Evolutionary conservation across 495 filamentous ascomycete genomes (phyloP), one percentile per base, ranked within the genome.

Genomic region (Hyaloscypha hepaticicola): DNA sequence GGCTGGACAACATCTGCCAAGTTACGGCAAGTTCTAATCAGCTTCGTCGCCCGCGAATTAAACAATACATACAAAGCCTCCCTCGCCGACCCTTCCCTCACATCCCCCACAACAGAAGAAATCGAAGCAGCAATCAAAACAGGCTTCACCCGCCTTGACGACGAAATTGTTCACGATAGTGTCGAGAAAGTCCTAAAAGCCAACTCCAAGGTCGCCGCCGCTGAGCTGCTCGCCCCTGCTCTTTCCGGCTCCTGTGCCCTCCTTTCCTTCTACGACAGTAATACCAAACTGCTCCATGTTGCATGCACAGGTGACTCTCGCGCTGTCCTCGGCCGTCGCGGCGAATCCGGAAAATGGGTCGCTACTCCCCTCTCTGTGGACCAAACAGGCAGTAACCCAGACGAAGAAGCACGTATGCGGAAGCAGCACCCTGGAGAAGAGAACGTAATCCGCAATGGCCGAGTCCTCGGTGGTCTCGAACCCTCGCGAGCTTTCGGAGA

Each of bases 1-100:
- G 95, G 95, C 69, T 99, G 95, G 95, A 96, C 95, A 6, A 99
- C 95, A 21, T 97, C 94, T 53, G 96, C 96, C 22, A 99, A 97
- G 71, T 80, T 99, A 49, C 89, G 95, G 19, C 92, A 98, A 74
- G 87, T 90, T 14, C 83, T 99, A 25, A 96, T 97, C 64, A 91
- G 83, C 58, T 96, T 88, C 71, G 95, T 99, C 34, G 94, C 92
- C 24, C 87, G 95, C 50, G 96, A 99, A 77, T 81, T 99, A n/a
- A 96, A 96, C 71, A 78, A 82, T 25, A 96, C 93, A 2, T 98
- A 97, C 79, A 96, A 92, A 74, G 78, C 86, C 29, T 86, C 89
- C 8, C 76, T 86, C 21, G 73, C 77, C n/a, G 87, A 92, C 60
- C 81, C 88, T 4, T 76, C 83, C 5, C 71, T 83, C 19, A 75